A percentile compares a stretch with the other conserved stretches of the same genome.
phyloP scores from a whole-genome alignment of 2,329 filamentous ascomycete genomes.

The Sclerotinia trifoliorum region DNA sequence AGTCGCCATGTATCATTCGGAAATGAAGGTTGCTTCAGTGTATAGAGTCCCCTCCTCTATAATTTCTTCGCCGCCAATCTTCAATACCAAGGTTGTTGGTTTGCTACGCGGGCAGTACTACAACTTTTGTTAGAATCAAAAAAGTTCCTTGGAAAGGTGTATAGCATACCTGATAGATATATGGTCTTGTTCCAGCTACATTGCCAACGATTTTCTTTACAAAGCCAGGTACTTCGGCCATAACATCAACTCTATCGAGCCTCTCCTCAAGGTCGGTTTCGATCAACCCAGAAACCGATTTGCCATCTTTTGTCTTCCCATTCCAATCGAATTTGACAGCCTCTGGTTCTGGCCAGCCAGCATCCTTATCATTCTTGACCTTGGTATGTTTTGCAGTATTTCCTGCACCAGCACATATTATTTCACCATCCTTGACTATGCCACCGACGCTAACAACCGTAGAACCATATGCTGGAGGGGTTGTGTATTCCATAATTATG shows the following conservation, averaged over 20 bases:
- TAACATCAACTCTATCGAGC: conserved; percentile 85
- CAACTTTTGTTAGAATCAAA: conserved; percentile 31
- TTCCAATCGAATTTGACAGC: conserved; percentile 74
- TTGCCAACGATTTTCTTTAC: conserved; percentile 90
- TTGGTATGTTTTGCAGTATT: conserved; percentile 68
- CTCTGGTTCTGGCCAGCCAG: conserved; percentile 85
- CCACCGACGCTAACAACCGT: conserved; percentile 81
- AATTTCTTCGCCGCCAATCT: conserved; percentile 76
- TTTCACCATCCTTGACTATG: conserved; percentile 76
- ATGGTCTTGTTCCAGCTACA: conserved; percentile 89
- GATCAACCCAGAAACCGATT: conserved; percentile 66
- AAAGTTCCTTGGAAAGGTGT: background rate
- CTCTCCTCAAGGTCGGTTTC: conserved; percentile 67
- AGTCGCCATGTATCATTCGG: conserved; percentile 43
- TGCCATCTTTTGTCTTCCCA: conserved; percentile 74
- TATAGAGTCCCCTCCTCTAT: conserved; percentile 78
- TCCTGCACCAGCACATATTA: conserved; percentile 68
- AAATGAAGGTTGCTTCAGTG: conserved; percentile 95
- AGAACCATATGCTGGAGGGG: conserved; percentile 85
- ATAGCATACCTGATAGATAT: conserved; percentile 83
- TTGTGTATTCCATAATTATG: conserved; percentile 93
- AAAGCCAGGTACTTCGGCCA: conserved; percentile 94
- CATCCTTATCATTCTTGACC: conserved; percentile 69
- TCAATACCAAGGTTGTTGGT: conserved; percentile 73
- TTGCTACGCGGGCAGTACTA: conserved; percentile 69